A percentile compares a stretch with the other conserved stretches of the same genome.
Evolutionary conservation across 1,284 basidiomycete species (phyloP).

Genomic region (Pseudozyma pruni): DNA sequence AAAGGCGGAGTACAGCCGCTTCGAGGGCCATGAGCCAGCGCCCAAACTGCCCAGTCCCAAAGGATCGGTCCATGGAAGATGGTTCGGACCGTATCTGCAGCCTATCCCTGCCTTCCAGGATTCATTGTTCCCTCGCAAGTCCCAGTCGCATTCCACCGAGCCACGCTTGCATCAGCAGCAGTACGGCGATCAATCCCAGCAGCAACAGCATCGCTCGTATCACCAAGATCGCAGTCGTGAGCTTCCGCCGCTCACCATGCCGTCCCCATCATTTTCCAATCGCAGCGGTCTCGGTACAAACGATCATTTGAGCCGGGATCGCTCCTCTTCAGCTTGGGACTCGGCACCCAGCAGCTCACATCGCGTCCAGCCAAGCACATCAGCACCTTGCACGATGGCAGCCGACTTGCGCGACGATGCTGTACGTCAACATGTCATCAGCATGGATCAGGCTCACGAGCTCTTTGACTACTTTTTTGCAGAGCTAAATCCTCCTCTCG

Average conservation of each 20-base stretch:
- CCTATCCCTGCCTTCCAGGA: slow-evolving; percentile 33
- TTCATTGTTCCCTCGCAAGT: slow-evolving; percentile 27
- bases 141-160: slow-evolving; percentile 6
- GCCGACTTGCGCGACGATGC: slow-evolving; percentile 37
- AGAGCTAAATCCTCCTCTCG: slow-evolving; percentile 57
- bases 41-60: slow-evolving; percentile 42
- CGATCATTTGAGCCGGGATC: slow-evolving; percentile 24
- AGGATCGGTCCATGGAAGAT: slow-evolving; percentile 36
- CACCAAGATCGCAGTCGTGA: slow-evolving; percentile 33
- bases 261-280: slow-evolving; percentile 10
- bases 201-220: slow-evolving; percentile 13
- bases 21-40: slow-evolving; percentile 17
- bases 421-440: slow-evolving; percentile 34
- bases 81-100: slow-evolving; percentile 47
- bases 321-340: slow-evolving; percentile 23
- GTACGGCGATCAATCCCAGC: slow-evolving; percentile 3
- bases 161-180: slow-evolving; percentile 10
- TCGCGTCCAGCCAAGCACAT: slow-evolving; percentile 9
- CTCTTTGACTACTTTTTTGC: slow-evolving; percentile 40
- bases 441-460: slow-evolving; percentile 35
- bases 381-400: slow-evolving; percentile 9
- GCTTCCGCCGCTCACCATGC: slow-evolving; percentile 22
- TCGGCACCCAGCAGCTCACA: slow-evolving; percentile 14
- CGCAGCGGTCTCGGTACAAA: slow-evolving; percentile 14
- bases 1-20: slow-evolving; percentile 15